Base-by-base conservation (phyloP, 768 basidiomycete species). In the Pisolithus marmoratus region DNA sequence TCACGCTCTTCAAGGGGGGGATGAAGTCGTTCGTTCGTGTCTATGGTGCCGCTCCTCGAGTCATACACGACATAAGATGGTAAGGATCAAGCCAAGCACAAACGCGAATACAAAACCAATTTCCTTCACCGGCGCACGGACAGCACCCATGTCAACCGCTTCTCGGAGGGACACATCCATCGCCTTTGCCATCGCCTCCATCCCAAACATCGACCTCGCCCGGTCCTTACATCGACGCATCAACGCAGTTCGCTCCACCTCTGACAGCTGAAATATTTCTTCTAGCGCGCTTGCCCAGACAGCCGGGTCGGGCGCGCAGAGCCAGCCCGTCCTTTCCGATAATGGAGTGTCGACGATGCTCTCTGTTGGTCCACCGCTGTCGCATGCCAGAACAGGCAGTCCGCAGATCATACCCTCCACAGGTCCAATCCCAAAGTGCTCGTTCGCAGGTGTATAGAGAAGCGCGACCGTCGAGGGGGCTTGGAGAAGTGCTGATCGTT, bases 391-490 rank as follows among this genome's bases (percentile, higher is more conserved):
- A 1, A 98, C 87, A 0, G 94, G 93, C 0, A 98, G 67, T 3
- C 93, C 91, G 44, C 89, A 94, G 8, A 83, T 79, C 93, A 97
- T 97, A 0, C 83, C 94, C 66, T 99, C 95, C 3, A 97, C 80
- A 2, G 96, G 95, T 0, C 87, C 94, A 58, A 99, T 97, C 2
- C 95, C 96, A 65, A 98, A 96, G 66, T 99, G 95, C 61, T 99
- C 95, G 66, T 95, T 95, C 8, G 80, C 73, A 0, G 95, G 96
- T 0, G 95, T 99, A 66, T 99, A 99, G 7, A 99, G 76, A 0
- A 98, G 74, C 0, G 81, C 89, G 15, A 81, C 68, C 0, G 91
- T 90, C 5, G 77, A 79, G 0, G 80, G 65, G 5, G 82, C 77
- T 12, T 71, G 79, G 36, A 99, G 82, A 1, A 98, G 79, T 7